Percentiles rank a stretch among this genome's conserved stretches.
phyloP scores from a whole-genome alignment of 179 eudicot genomes.

The Sideroxylon spinosum region DNA sequence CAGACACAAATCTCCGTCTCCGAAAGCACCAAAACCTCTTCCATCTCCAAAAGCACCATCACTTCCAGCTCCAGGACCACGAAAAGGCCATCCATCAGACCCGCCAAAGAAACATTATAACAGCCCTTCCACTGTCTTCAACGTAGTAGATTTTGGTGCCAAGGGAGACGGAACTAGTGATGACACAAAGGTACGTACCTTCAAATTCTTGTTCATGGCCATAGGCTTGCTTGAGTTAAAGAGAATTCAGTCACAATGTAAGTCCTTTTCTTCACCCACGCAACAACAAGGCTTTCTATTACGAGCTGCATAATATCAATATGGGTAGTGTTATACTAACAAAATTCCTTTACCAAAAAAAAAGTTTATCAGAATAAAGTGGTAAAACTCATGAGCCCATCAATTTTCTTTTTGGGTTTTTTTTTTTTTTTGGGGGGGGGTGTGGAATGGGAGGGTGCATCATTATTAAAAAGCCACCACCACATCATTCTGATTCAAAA shows the following conservation, averaged over 20 bases:
- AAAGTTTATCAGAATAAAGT: too few species aligned
- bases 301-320: neutral
- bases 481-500: too few species aligned
- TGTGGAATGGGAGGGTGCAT: too few species aligned
- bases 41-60: neutral
- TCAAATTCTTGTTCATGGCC: neutral
- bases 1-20: slow-evolving; percentile 33
- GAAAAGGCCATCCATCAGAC: neutral
- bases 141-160: slow-evolving; percentile 70
- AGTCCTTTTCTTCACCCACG: neutral
- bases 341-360: too few species aligned
- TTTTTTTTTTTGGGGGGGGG: too few species aligned
- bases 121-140: slow-evolving; percentile 27
- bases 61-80: slow-evolving; percentile 15
- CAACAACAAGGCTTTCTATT: neutral
- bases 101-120: slow-evolving; percentile 21
- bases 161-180: slow-evolving; percentile 64
- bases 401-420: too few species aligned
- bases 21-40: slow-evolving; percentile 18
- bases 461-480: too few species aligned
- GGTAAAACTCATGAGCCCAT: too few species aligned
- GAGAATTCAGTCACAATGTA: neutral
- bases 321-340: too few species aligned
- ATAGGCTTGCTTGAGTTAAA: neutral
- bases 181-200: slow-evolving; percentile 62